A percentile compares a stretch with the other conserved stretches of the same genome.
These are phyloP conservation scores for Laguncularia racemosa DNA, from an alignment of 345 rosid species.

Conservation along the genomic window DNA sequence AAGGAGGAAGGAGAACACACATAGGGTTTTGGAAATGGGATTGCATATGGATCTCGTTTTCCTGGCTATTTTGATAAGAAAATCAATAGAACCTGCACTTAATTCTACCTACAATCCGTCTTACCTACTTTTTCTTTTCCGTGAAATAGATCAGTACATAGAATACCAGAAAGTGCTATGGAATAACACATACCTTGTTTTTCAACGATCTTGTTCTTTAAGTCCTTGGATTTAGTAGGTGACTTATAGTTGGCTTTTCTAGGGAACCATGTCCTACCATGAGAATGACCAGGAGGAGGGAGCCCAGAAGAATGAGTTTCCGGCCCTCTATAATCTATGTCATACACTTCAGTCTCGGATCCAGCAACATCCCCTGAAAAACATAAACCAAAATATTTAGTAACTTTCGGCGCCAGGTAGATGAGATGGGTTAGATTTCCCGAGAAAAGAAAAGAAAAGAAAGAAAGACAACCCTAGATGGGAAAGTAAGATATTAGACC, in stretches of 20 bases:
- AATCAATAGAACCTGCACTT: too few relatives aligned
- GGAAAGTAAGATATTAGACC: constrained; percentile 8
- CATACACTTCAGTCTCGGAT: constrained; percentile 17
- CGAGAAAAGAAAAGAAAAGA: not conserved
- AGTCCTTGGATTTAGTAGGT: constrained; percentile 4
- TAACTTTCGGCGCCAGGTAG: not conserved
- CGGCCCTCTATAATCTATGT: constrained; percentile 51
- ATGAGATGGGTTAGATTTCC: not conserved
- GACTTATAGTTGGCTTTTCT: constrained; percentile 1
- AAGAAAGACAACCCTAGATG: not conserved
- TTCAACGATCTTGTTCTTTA: not conserved
- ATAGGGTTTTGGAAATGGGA: too few relatives aligned
- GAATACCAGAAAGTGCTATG: too few relatives aligned
- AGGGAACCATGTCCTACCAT: constrained; percentile 16
- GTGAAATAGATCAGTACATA: too few relatives aligned
- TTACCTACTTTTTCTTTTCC: too few relatives aligned
- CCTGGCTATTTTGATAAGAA: too few relatives aligned
- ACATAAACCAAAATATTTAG: not conserved
- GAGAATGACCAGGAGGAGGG: constrained; percentile 35
- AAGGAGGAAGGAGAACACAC: too few relatives aligned
- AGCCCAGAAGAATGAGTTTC: constrained; percentile 33
- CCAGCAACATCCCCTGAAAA: constrained; percentile 4
- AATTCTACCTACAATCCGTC: too few relatives aligned
- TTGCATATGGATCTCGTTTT: too few relatives aligned
- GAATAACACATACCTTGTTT: constrained; percentile 4